Conservation (phyloP, 345 rosid species). For the Eutrema japonicum region DNA sequence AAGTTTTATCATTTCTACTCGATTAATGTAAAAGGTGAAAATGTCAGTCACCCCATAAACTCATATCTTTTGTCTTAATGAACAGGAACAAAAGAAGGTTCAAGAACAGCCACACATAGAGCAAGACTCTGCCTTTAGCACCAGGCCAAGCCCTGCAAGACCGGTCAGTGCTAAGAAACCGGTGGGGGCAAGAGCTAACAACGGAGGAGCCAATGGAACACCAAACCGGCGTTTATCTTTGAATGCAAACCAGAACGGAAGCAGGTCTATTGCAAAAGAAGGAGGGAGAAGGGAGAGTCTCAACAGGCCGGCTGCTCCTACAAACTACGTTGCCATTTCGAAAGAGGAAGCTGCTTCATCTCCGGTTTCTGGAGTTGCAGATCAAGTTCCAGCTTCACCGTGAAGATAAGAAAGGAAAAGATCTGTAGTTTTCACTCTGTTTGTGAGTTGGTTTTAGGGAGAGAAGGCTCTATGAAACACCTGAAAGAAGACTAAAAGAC, state of each 20-base stretch:
- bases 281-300: slow-evolving; percentile 73
- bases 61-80: background rate
- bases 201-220: slow-evolving; percentile 76
- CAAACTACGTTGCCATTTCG: slow-evolving; percentile 72
- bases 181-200: slow-evolving; percentile 67
- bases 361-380: slow-evolving; percentile 67
- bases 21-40: background rate
- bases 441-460: slow-evolving; percentile 36
- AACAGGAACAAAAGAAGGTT: slow-evolving; percentile 83
- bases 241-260: slow-evolving; percentile 79
- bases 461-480: slow-evolving; percentile 35
- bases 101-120: slow-evolving; percentile 81
- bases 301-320: slow-evolving; percentile 68
- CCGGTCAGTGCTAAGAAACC: slow-evolving; percentile 70
- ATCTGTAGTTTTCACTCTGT: slow-evolving; percentile 32
- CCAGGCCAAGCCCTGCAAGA: slow-evolving; percentile 93
- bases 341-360: slow-evolving; percentile 80
- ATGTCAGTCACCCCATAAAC: background rate
- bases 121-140: slow-evolving; percentile 70
- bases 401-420: slow-evolving; percentile 51
- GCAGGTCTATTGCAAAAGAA: slow-evolving; percentile 68
- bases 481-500: slow-evolving; percentile 31
- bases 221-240: slow-evolving; percentile 83
- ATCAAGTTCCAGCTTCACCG: slow-evolving; percentile 69
- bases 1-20: slow-evolving; percentile 33